Evolutionary conservation across 148 eudicot species (phyloP).

Genomic region (Silene latifolia): DNA sequence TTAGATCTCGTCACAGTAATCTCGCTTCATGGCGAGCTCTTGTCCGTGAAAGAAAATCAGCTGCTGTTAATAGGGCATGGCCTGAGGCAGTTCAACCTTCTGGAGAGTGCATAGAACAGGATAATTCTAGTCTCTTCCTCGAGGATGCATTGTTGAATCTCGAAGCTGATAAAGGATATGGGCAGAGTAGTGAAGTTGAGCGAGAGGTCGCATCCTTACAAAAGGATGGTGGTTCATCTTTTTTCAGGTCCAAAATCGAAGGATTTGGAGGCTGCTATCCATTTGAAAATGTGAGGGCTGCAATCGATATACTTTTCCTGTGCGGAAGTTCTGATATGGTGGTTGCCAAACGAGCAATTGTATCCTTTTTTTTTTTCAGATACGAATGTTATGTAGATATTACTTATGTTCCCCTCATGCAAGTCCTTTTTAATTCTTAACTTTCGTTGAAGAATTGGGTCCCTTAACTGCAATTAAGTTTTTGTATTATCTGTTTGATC

Average conservation of each 20-base stretch:
- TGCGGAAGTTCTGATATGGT: conserved; percentile 83
- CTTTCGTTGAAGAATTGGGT: neutral
- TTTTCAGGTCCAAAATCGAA: conserved; percentile 54
- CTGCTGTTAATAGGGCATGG: conserved; percentile 79
- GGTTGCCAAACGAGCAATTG: conserved; percentile 89
- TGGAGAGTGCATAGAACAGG: conserved; percentile 31
- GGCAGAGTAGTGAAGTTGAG: conserved; percentile 41
- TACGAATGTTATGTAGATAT: neutral
- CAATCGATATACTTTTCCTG: conserved; percentile 76
- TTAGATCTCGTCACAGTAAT: conserved; percentile 48
- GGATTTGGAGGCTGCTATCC: conserved; percentile 81
- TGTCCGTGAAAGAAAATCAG: conserved; percentile 68
- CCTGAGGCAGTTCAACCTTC: conserved; percentile 53
- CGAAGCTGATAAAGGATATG: conserved; percentile 55
- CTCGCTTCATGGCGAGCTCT: conserved; percentile 55
- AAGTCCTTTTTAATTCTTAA: conserved; percentile 4
- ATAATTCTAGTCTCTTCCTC: conserved; percentile 62
- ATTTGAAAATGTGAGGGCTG: conserved; percentile 76
- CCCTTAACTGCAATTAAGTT: conserved; percentile 63
- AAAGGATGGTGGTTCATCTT: conserved; percentile 55
- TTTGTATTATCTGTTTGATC: conserved; percentile 82
- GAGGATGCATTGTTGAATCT: conserved; percentile 92
- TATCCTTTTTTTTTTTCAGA: conserved; percentile 52
- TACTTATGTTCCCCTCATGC: neutral
- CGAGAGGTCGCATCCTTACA: conserved; percentile 59